These are phyloP conservation scores for Davidsoniella eucalypti DNA, from an alignment of 2,329 filamentous ascomycete species.

Conservation along the genomic window DNA sequence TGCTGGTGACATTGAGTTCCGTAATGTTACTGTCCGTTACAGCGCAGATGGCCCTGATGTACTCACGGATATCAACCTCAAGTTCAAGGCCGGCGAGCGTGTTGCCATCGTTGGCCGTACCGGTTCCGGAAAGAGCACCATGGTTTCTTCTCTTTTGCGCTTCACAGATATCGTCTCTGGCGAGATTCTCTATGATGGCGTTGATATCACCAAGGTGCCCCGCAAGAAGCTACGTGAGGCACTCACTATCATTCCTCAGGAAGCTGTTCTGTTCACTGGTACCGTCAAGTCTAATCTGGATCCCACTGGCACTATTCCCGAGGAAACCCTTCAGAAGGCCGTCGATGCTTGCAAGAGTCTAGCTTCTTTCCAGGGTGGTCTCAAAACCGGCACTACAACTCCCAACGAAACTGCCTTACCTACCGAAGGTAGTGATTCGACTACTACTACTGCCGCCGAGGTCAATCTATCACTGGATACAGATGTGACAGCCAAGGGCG, in stretches of 20 bases:
- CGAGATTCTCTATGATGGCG: conserved; percentile 28
- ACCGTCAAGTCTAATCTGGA: conserved; percentile 35
- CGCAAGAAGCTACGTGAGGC: conserved; percentile 28
- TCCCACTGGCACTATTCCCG: conserved; percentile 32
- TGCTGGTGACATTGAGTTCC: conserved; percentile 23
- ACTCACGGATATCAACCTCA: conserved; percentile 26
- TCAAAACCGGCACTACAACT: conserved; percentile 15
- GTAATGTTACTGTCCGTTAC: conserved; percentile 24
- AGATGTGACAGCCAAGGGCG: conserved; percentile 26
- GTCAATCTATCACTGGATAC: conserved; percentile 23
- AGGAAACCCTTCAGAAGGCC: conserved; percentile 37
- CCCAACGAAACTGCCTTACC: conserved; percentile 11
- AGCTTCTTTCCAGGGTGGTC: conserved; percentile 25
- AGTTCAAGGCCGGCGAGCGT: conserved; percentile 42
- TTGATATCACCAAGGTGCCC: conserved; percentile 28
- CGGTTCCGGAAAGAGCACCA: conserved; percentile 57
- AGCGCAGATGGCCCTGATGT: conserved; percentile 23
- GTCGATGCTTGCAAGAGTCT: conserved; percentile 35
- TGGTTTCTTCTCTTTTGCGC: conserved; percentile 29
- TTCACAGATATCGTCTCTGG: conserved; percentile 27
- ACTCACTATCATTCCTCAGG: conserved; percentile 33
- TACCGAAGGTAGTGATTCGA: background rate
- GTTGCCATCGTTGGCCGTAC: conserved; percentile 61
- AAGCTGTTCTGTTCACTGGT: conserved; percentile 31
- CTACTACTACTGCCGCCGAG: conserved; percentile 9